These are phyloP conservation scores for Pleurotus giganteus DNA, from an alignment of 768 basidiomycete genomes.

Conservation along the genomic window DNA sequence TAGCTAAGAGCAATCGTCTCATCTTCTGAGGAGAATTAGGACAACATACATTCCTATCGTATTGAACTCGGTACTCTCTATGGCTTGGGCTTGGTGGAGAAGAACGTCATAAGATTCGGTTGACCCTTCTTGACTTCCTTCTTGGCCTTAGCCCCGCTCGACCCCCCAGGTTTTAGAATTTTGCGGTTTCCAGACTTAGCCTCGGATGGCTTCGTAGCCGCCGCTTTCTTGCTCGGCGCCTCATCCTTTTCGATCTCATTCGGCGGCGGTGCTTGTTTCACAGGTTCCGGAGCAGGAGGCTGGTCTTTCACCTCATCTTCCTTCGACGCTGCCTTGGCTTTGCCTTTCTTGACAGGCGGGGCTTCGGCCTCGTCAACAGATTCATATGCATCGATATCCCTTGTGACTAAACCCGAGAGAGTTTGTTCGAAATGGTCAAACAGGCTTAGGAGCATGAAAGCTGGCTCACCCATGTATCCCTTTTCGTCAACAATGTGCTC, in stretches of 20 bases:
- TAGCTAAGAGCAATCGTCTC: no score
- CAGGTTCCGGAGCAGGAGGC: no score
- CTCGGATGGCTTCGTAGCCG: background rate
- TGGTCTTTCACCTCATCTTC: slow-evolving; percentile 3
- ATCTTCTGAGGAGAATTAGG: no score
- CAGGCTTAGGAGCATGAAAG: background rate
- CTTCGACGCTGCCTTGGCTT: slow-evolving; percentile 21
- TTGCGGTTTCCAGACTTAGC: background rate
- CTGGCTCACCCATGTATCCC: slow-evolving; percentile 67
- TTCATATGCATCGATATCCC: slow-evolving; percentile 82
- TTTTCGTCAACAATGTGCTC: slow-evolving; percentile 55
- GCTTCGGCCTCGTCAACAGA: slow-evolving; percentile 64
- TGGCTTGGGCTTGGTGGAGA: no score
- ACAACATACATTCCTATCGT: no score
- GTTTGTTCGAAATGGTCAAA: slow-evolving; percentile 7
- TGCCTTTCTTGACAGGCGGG: slow-evolving; percentile 21
- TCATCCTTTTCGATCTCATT: background rate
- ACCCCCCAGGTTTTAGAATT: background rate
- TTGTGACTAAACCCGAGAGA: slow-evolving; percentile 45
- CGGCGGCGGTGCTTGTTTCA: no score
- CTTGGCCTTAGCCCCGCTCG: background rate
- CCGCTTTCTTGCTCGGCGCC: background rate
- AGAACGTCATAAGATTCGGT: slow-evolving; percentile 4
- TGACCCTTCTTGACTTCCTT: background rate
- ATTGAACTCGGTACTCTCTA: no score